Evolutionary conservation across 768 basidiomycete species (phyloP).

Genomic region (Lenzites betulinus): DNA sequence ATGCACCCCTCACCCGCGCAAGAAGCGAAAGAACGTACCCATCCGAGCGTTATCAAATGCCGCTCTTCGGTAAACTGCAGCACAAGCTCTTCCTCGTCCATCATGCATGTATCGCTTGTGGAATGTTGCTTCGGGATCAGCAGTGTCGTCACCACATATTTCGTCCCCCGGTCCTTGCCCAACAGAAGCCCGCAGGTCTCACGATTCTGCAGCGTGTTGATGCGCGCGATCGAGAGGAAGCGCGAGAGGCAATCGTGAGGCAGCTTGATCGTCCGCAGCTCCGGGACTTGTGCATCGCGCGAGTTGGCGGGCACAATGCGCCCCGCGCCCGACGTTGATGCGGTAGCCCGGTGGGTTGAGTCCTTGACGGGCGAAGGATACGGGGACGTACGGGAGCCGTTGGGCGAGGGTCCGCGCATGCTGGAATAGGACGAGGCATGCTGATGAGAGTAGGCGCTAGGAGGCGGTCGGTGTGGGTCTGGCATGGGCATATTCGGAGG

Average conservation of each 20-base stretch:
- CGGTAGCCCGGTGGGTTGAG: constrained; percentile 28
- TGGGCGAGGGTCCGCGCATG: constrained; percentile 25
- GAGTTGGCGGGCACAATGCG: constrained; percentile 29
- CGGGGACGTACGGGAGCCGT: constrained; percentile 24
- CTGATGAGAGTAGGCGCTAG: constrained; percentile 12
- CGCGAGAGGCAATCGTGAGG: constrained; percentile 73
- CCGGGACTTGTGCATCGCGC: constrained; percentile 38
- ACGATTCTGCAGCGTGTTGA: constrained; percentile 74
- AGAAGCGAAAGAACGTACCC: constrained; percentile 55
- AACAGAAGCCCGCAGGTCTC: constrained; percentile 89
- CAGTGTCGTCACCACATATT: constrained; percentile 75
- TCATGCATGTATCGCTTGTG: constrained; percentile 89
- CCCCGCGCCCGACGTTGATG: constrained; percentile 23
- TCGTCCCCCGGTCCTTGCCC: constrained; percentile 62
- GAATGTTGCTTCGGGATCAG: constrained; percentile 88
- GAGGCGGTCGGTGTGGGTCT: constrained; percentile 12
- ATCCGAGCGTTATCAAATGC: constrained; percentile 84
- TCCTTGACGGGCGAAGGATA: constrained; percentile 36
- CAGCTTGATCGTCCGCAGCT: constrained; percentile 64
- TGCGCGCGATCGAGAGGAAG: constrained; percentile 75
- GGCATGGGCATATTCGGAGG: constrained; percentile 23
- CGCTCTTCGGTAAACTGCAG: constrained; percentile 82
- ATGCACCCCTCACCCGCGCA: not conserved
- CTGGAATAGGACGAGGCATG: constrained; percentile 11
- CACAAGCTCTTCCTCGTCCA: constrained; percentile 88